Conservation (phyloP, 495 filamentous ascomycete species). For the Astrothelium subdiscretum region DNA sequence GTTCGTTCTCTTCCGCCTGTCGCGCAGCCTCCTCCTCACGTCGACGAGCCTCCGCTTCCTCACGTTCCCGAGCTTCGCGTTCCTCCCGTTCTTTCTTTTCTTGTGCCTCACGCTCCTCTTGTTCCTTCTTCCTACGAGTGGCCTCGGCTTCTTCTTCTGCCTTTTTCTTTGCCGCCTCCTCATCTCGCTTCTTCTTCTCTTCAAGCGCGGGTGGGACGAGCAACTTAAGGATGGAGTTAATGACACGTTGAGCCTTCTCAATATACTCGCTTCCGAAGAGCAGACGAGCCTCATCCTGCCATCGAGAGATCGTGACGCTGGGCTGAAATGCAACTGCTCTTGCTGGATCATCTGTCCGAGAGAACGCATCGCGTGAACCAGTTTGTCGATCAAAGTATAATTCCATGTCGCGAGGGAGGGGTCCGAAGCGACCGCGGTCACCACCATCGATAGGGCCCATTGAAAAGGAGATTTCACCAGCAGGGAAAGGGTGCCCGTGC, state of each 20-base stretch:
- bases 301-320: constrained; percentile 57
- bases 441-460: not conserved
- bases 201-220: constrained; percentile 78
- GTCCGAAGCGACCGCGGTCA: not conserved
- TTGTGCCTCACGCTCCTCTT: constrained; percentile 35
- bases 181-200: constrained; percentile 54
- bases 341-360: constrained; percentile 41
- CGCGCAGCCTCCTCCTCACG: constrained; percentile 43
- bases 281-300: constrained; percentile 84
- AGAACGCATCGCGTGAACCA: not conserved
- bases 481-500: not conserved
- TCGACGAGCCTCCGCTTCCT: constrained; percentile 32
- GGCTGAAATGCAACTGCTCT: constrained; percentile 62
- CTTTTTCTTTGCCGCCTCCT: constrained; percentile 24
- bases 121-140: constrained; percentile 37
- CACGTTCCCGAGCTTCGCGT: constrained; percentile 47
- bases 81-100: constrained; percentile 29
- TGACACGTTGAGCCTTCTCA: constrained; percentile 61
- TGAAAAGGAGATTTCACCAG: not conserved
- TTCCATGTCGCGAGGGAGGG: not conserved
- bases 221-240: constrained; percentile 57
- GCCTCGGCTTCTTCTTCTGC: constrained; percentile 31
- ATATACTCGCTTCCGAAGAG: constrained; percentile 57
- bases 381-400: not conserved
- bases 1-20: constrained; percentile 25